Evolutionary conservation across 352 stramenopile genomes (phyloP), one percentile per base, ranked within the genome.

Genomic region (Phytophthora fragariae): DNA sequence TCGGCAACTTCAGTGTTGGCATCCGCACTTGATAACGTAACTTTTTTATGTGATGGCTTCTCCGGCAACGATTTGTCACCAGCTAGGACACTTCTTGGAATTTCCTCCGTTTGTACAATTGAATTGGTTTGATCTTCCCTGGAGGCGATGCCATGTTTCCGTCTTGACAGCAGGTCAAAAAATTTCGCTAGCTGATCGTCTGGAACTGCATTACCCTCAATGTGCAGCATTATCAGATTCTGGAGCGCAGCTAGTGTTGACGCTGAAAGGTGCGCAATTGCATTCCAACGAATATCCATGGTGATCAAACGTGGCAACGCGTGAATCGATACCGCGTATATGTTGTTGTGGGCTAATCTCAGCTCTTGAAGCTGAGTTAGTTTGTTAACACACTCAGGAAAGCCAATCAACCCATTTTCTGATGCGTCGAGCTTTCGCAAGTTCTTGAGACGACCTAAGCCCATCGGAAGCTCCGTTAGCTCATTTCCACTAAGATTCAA

Each of bases 331-430:
- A 86, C 53, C 17, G 44, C 46, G 2, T 63, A 60, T 24, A 94
- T 59, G 41, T 94, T 89, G 70, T 94, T 94, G 70, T 94, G 85
- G 2, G 84, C 73, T 10, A 88, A 54, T 11, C 72, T 70, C 14
- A 92, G 54, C 8, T 79, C 64, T 29, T 83, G 59, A 8, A 94
- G 71, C 14, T 75, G 53, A 3, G 47, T 21, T 15, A 94, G 46
- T 19, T 56, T 66, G 0, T 61, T 60, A 17, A 92, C 21, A 3
- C 69, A 53, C 2, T 55, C 39, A 35, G 85, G 84, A 14, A 94
- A 63, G 6, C 68, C 61, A 5, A 84, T 19, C 11, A 94, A 65
- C 6, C 82, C 68, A 41, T 94, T 94, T 57, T 90, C 77, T 27
- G 87, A 89, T n/a, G 84, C 62, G 55, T 89, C 71, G 12, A 94